These are phyloP conservation scores for Coemansia sp. DNA, from an alignment of 192 early-diverging fungal species.

Conservation along the genomic window DNA sequence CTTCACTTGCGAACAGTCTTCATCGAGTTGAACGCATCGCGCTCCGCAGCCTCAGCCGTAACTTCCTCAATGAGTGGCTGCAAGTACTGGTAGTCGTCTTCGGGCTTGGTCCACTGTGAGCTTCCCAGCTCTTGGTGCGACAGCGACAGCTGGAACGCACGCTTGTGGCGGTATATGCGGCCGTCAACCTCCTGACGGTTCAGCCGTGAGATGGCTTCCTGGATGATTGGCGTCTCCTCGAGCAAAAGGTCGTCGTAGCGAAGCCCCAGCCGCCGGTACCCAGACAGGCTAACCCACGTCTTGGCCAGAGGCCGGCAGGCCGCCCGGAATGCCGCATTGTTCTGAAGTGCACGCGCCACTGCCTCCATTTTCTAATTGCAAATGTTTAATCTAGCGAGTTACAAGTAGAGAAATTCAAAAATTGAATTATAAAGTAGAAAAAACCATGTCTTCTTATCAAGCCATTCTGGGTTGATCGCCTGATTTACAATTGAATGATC, in stretches of 20 bases:
- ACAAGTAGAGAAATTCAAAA: slow-evolving; percentile 1
- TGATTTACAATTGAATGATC: neutral
- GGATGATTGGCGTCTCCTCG: slow-evolving; percentile 79
- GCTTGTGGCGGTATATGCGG: slow-evolving; percentile 78
- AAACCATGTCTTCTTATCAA: neutral
- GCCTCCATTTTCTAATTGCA: slow-evolving; percentile 18
- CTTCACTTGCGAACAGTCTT: slow-evolving; percentile 37
- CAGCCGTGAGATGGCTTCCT: slow-evolving; percentile 81
- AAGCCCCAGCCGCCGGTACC: slow-evolving; percentile 77
- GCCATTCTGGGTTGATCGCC: neutral
- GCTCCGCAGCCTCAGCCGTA: slow-evolving; percentile 75
- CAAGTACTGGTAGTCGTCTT: slow-evolving; percentile 85
- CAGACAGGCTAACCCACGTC: slow-evolving; percentile 65
- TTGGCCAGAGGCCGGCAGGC: slow-evolving; percentile 59
- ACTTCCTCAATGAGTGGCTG: slow-evolving; percentile 78
- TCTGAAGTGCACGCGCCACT: slow-evolving; percentile 40
- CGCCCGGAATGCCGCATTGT: slow-evolving; percentile 40
- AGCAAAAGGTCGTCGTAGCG: slow-evolving; percentile 87
- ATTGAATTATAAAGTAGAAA: neutral
- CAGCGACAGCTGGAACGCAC: slow-evolving; percentile 75
- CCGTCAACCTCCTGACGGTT: slow-evolving; percentile 64
- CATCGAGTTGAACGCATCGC: slow-evolving; percentile 69
- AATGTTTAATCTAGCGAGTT: no score
- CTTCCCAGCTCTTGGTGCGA: slow-evolving; percentile 68
- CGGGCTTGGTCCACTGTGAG: slow-evolving; percentile 73